Evolutionary conservation across 2,329 filamentous ascomycete genomes (phyloP), one percentile per base, ranked within the genome.

Genomic region (Xylariales sp.): DNA sequence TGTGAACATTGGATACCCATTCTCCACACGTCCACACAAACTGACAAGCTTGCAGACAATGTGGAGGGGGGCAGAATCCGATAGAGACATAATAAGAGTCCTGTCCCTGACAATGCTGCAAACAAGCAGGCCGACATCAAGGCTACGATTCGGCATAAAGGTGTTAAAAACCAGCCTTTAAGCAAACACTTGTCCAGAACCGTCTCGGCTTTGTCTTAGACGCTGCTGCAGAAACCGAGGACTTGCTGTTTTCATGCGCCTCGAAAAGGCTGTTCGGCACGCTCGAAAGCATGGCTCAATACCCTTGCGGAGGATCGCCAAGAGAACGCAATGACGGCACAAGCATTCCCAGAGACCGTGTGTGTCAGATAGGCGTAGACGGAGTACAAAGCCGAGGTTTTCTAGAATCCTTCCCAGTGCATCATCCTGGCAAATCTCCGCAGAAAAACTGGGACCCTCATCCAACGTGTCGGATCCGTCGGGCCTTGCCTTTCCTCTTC

Each of bases 401-500:
- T 42, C 39, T 42, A 42, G 39, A 42, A 42, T 42, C 31, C 32
- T 42, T 42, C 39, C 39, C 31, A 18, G 28, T 35, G 38, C 18
- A 24, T n/a, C 31, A 35, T 34, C 21, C 31, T 28, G 32, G 39
- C n/a, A 33, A 34, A 35, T 42, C 39, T 42, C 39, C 39, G 31
- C 39, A 42, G 20, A 34, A 36, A 40, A 29, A 42, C 21, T 24
- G 31, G 39, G 39, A 22, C 31, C n/a, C 22, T 20, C 27, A 34
- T 31, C 39, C 39, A 42, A 28, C 21, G 31, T 36, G 39, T 42
- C 39, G 39, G 39, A 42, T 42, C 39, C 39, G 36, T 42, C 39
- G 31, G 19, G 20, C 5, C 24, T 27, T 27, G 24, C 24, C 24
- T 27, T n/a, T 8, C n/a, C 24, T 27, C 24, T 27, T 8, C 24